Evolutionary conservation across 768 basidiomycete species (phyloP), one percentile per base, ranked within the genome.

Genomic region (Lactarius vividus): DNA sequence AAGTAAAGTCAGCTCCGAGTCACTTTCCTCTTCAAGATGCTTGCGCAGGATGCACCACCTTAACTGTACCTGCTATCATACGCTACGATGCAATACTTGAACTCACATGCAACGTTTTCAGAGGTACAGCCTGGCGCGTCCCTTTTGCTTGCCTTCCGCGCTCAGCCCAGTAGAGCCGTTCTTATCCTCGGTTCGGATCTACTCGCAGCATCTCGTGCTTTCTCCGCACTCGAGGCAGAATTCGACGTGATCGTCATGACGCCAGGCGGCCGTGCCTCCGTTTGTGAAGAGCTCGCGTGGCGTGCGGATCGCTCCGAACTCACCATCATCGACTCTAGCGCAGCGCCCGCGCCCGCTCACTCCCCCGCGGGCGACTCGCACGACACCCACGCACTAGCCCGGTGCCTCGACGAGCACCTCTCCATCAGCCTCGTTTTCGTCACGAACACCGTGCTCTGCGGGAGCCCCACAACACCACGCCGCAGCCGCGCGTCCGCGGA

Each of bases 121-220:
- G 61, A 63, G 35, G 39, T 10, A 15, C 75, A 77, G 15, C 74
- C 77, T 11, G 92, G 92, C 8, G 91, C 89, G 0, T 92, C 92
- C 6, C 84, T 96, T 16, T 70, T 95, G 0, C 82, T 96, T 26
- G 88, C 94, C 0, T 93, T 94, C 77, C 83, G 81, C 29, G 63
- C 70, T 0, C 61, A 31, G 40, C 77, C 79, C 49, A 74, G 76
- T 63, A 82, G 81, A 42, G 79, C 77, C 0, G 81, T 86, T 39
- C 78, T 98, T 44, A 83, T 98, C 53, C 70, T 98, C 49, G 95
- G 96, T 2, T 84, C 88, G 1, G 85, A 87, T n/a, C 72, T 83
- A 2, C 83, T 98, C 2, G 94, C 94, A 0, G 94, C 94, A 0
- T 83, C 85, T n/a, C 85, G 96, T 56, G 88, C 91, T 2, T 92